Evolutionary conservation across 768 basidiomycete genomes (phyloP), one percentile per base, ranked within the genome.

Genomic region (Rhodotorula kratochvilovae): DNA sequence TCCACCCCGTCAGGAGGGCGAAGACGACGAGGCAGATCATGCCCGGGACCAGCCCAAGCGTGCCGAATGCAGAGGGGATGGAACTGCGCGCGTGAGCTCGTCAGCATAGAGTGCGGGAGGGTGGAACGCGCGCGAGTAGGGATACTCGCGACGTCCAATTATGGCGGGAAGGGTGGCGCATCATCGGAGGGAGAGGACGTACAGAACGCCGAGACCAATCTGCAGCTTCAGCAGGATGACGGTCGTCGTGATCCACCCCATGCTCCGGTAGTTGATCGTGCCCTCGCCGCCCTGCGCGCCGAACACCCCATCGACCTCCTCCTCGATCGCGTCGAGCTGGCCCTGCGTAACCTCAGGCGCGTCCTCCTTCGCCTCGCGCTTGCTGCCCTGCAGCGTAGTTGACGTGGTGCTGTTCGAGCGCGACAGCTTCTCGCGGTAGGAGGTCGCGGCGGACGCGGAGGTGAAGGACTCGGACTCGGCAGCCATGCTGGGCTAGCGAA

Each of bases 251-350:
- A 66, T 27, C 70, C 70, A 71, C 4, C 70, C 70, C 17, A 71
- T 61, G 19, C 66, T 51, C 7, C 62, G 59, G 51, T 71, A 71
- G 57, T 71, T 56, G 42, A 66, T 46, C 61, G 45, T 45, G 36
- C 23, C 39, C 15, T 8, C 21, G 16, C 57, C 66, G 16, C 61
- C 70, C 42, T 59, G 55, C 17, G 50, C 57, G 4, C 70, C 70
- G 33, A 71, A 71, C 23, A 71, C 70, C 16, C 61, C 70, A 57
- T 71, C 70, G 55, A 71, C 66, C 48, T 51, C 23, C 48, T 56
- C 33, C 19, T 35, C 55, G 27, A 43, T 29, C 54, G n/a, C 39
- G 15, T 36, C 21, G 15, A 46, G n/a, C 31, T 33, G 43, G 10
- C 56, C 61, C 43, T 60, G 51, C n/a, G 27, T n/a, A 13, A 53